Conservation (phyloP, 2,329 filamentous ascomycete genomes). For the Scolecobasidium constrictum region DNA sequence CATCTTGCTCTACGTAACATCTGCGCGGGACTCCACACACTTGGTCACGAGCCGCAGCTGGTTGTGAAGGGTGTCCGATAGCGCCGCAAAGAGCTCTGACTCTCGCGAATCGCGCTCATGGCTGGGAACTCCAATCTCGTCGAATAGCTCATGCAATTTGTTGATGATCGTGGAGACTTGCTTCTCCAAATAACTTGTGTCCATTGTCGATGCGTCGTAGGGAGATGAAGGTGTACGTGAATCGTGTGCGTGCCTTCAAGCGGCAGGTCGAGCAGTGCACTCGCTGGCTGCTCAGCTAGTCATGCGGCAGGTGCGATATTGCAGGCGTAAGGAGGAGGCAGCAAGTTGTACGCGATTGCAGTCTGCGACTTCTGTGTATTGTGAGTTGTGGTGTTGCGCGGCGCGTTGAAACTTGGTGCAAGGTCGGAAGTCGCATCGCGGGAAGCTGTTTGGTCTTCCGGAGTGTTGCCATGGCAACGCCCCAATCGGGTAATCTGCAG, state of each 20-base stretch:
- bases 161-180: slow-evolving; percentile 91
- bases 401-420: neutral
- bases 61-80: slow-evolving; percentile 84
- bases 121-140: slow-evolving; percentile 89
- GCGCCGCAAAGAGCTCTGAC: slow-evolving; percentile 82
- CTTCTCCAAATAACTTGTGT: slow-evolving; percentile 84
- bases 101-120: slow-evolving; percentile 89
- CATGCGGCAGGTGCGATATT: neutral
- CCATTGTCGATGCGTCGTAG: slow-evolving; percentile 51
- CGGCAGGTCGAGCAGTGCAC: neutral
- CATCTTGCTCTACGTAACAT: neutral
- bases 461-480: neutral
- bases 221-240: neutral
- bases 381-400: neutral
- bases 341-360: neutral
- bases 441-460: neutral
- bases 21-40: slow-evolving; percentile 27
- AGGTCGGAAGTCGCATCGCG: neutral
- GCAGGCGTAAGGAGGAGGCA: neutral
- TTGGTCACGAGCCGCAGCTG: slow-evolving; percentile 75
- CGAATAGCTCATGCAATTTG: slow-evolving; percentile 88
- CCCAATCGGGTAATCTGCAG: neutral
- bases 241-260: neutral
- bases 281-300: neutral
- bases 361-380: neutral